Base-by-base conservation (phyloP, 2,329 filamentous ascomycete species). In the Dryadomyces quercivorus region DNA sequence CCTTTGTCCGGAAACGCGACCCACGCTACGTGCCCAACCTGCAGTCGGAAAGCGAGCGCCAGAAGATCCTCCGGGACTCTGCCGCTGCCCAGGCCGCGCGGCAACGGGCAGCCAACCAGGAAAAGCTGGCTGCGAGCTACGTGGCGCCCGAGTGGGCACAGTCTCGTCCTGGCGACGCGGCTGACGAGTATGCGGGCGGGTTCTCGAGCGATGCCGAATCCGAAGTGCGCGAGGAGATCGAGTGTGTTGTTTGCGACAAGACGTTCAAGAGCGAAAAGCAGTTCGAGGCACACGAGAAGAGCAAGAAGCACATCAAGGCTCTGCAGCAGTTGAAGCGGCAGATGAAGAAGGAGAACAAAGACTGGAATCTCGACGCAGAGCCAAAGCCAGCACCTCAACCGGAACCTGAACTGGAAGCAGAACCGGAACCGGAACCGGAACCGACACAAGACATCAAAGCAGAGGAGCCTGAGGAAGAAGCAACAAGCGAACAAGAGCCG, bases 241-340 rank as follows among this genome's bases (percentile, higher is more conserved):
- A 84, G 62, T 97, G 93, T 65, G 78, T 85, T 2, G 79, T 82
- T 5, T 97, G 93, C 68, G 78, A 82, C 60, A 88, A 86, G 60
- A 77, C 71, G 0, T 98, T 97, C 70, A 81, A 96, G 69, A 97
- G 91, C 63, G 87, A 95, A 65, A 90, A 89, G 60, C 92, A 97
- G 64, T 90, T 86, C 57, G 84, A 94, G 63, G 85, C 86, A 3
- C 93, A 98, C 63, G 91, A 96, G 70, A 89, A 86, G 71, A 97
- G 92, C 74, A 98, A 95, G 68, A 98, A 97, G 69, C 93, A 98
- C 63, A 70, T 84, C 58, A 97, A 95, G 66, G 85, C 89, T 2
- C 77, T 96, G 7, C 84, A 91, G 60, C 80, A 90, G 57, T 70
- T 98, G 43, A 82, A 82, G 62, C 78, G 81, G 63, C 84, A 93